phyloP scores from a whole-genome alignment of 139 green algal species.

The Medakamo hakoo region DNA sequence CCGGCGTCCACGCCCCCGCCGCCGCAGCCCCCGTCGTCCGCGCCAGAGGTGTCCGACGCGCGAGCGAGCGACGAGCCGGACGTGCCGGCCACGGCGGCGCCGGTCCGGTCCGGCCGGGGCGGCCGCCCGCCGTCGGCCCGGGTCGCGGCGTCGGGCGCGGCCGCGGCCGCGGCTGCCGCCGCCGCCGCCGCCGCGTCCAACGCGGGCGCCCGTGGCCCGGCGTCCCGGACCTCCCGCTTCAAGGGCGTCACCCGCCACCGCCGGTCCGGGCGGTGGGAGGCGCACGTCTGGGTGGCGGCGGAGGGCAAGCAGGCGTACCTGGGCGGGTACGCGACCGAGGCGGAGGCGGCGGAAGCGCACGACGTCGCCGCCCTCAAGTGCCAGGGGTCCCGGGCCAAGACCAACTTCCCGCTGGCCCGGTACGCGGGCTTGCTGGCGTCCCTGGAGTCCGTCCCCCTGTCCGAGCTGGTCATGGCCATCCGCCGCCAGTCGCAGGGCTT shows the following conservation, averaged over 20 bases:
- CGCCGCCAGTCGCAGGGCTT: neutral
- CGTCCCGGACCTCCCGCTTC: neutral
- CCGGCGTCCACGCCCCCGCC: no score
- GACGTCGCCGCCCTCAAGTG: neutral
- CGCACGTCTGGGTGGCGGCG: slow-evolving; percentile 8
- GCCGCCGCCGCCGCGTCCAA: neutral
- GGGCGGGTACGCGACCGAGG: neutral
- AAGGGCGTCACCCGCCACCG: slow-evolving; percentile 15
- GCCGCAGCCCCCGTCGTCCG: no score
- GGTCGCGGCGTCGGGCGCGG: no score
- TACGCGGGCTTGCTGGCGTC: neutral
- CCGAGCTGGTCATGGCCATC: neutral
- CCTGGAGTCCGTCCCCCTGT: neutral
- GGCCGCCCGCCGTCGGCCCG: no score
- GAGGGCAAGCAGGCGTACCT: neutral
- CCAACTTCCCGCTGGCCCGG: neutral
- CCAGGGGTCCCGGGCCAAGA: neutral
- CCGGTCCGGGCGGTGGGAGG: slow-evolving; percentile 18
- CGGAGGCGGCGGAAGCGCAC: neutral
- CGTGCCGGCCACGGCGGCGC: no score
- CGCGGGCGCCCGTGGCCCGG: no score
- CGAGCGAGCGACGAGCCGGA: no score
- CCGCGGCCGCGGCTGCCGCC: no score
- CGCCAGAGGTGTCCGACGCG: no score
- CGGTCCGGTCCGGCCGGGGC: no score